These are phyloP conservation scores for Diatrype stigma DNA, from an alignment of 2,329 filamentous ascomycete species.

Conservation along the genomic window DNA sequence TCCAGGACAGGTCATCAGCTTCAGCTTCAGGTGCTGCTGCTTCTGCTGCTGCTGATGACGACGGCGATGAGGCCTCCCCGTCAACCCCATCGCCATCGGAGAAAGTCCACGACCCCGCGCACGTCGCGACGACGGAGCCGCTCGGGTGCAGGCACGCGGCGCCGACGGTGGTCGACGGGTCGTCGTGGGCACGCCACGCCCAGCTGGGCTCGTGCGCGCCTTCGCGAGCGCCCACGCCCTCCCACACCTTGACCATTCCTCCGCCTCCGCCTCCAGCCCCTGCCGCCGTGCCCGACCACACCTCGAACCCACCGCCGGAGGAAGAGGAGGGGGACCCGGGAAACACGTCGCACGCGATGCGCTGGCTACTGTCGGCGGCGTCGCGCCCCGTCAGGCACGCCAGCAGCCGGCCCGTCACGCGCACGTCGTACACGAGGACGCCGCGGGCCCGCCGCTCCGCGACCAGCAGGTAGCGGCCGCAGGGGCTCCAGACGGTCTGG, in stretches of 20 bases:
- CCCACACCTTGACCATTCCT: slow-evolving; percentile 55
- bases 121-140: slow-evolving; percentile 54
- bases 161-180: slow-evolving; percentile 39
- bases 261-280: slow-evolving; percentile 52
- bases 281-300: slow-evolving; percentile 55
- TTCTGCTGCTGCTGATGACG: no score
- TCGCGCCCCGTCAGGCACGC: slow-evolving; percentile 48
- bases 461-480: slow-evolving; percentile 59
- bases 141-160: slow-evolving; percentile 48
- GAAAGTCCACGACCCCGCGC: slow-evolving; percentile 49
- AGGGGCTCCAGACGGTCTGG: slow-evolving; percentile 59
- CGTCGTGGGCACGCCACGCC: slow-evolving; percentile 46
- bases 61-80: slow-evolving; percentile 3
- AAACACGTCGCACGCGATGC: slow-evolving; percentile 53
- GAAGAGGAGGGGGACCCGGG: slow-evolving; percentile 12
- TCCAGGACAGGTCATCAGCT: slow-evolving; percentile 18
- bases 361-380: slow-evolving; percentile 48
- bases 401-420: slow-evolving; percentile 54
- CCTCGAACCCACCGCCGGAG: slow-evolving; percentile 45
- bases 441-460: slow-evolving; percentile 55
- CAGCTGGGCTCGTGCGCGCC: slow-evolving; percentile 43
- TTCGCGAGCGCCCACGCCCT: slow-evolving; percentile 45
- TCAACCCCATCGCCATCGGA: slow-evolving; percentile 13
- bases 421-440: slow-evolving; percentile 59
- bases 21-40: no score